Conservation (phyloP, 2,329 filamentous ascomycete genomes). For the Alternaria postmessia region DNA sequence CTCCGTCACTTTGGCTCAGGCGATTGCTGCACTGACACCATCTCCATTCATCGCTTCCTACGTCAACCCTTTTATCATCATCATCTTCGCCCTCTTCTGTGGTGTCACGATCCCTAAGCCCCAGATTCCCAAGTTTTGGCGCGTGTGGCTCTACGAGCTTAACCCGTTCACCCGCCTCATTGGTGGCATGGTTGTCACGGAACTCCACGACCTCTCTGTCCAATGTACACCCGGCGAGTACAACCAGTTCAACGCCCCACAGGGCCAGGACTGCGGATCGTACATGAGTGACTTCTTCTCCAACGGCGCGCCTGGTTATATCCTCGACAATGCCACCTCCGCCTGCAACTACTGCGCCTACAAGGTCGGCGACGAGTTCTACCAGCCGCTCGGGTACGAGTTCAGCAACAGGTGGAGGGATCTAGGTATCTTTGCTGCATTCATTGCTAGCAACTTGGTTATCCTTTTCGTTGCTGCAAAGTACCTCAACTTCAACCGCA, state of each 20-base stretch:
- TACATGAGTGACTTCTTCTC: constrained; percentile 79
- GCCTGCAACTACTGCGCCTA: constrained; percentile 84
- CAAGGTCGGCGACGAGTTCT: constrained; percentile 82
- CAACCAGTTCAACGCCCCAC: constrained; percentile 72
- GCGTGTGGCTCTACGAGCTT: constrained; percentile 81
- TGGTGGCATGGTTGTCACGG: constrained; percentile 79
- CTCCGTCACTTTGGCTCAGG: constrained; percentile 77
- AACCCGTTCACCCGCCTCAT: constrained; percentile 86
- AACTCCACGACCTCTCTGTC: constrained; percentile 72
- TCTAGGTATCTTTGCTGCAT: constrained; percentile 78
- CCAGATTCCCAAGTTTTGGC: constrained; percentile 81
- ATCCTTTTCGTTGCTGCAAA: constrained; percentile 66
- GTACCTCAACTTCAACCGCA: constrained; percentile 57
- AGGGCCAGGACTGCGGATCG: constrained; percentile 71
- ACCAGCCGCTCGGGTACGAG: constrained; percentile 69
- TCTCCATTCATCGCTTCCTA: constrained; percentile 80
- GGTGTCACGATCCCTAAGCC: constrained; percentile 82
- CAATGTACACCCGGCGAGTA: constrained; percentile 68
- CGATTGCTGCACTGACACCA: constrained; percentile 78
- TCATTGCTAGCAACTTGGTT: constrained; percentile 79
- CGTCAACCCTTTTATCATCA: constrained; percentile 69
- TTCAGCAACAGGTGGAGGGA: constrained; percentile 81
- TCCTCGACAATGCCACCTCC: constrained; percentile 70
- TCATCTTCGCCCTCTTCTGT: constrained; percentile 85
- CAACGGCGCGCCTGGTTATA: constrained; percentile 73